Conservation (phyloP, 352 stramenopile genomes). For the Phytophthora crassamura region DNA sequence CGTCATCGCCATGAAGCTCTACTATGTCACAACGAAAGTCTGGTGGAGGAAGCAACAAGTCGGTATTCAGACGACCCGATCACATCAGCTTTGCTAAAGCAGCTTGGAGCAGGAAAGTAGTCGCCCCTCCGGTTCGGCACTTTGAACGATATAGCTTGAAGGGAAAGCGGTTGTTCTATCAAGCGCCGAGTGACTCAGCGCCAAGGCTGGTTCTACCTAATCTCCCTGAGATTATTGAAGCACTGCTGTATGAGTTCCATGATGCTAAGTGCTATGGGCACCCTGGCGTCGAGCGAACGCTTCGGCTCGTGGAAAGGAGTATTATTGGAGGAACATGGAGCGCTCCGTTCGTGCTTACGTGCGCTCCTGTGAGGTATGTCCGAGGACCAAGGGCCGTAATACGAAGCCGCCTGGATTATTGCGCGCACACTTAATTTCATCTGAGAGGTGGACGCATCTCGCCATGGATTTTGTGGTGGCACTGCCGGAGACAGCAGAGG, state of each 20-base stretch:
- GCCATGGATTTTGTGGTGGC: constrained; percentile 19
- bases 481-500: background rate
- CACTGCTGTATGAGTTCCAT: background rate
- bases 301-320: background rate
- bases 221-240: too few relatives aligned
- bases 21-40: too few relatives aligned
- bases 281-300: background rate
- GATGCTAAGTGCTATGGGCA: background rate
- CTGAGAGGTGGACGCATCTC: constrained; percentile 10
- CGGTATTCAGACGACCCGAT: too few relatives aligned
- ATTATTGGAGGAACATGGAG: constrained; percentile 9
- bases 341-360: background rate
- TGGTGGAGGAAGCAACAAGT: too few relatives aligned
- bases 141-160: too few relatives aligned
- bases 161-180: too few relatives aligned
- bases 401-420: background rate
- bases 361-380: background rate
- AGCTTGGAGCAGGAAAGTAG: too few relatives aligned
- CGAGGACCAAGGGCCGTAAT: background rate
- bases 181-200: too few relatives aligned
- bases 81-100: too few relatives aligned
- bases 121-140: too few relatives aligned
- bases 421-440: background rate
- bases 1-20: too few relatives aligned
- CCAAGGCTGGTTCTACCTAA: too few relatives aligned